These are phyloP conservation scores for Cercophora scortea DNA, from an alignment of 495 filamentous ascomycete species.

Conservation along the genomic window DNA sequence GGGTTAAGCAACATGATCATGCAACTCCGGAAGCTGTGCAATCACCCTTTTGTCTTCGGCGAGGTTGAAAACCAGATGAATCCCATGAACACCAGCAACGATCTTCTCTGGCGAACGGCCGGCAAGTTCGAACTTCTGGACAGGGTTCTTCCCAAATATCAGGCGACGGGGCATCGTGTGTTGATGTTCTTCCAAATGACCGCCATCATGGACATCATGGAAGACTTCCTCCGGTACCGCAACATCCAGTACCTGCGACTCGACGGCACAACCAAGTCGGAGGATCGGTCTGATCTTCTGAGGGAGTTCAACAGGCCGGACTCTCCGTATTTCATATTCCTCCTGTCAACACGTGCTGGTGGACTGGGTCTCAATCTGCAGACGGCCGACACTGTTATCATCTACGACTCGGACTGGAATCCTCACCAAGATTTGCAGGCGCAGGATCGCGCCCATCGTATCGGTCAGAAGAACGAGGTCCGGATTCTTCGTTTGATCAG, in stretches of 20 bases:
- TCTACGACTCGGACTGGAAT: constrained; percentile 99
- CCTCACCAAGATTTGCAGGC: constrained; percentile 98
- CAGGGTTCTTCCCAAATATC: constrained; percentile 87
- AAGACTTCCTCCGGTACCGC: constrained; percentile 85
- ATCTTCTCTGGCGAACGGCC: constrained; percentile 88
- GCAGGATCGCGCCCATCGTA: constrained; percentile 99
- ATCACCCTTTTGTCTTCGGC: constrained; percentile 97
- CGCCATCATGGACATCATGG: constrained; percentile 99
- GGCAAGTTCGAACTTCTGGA: constrained; percentile 97
- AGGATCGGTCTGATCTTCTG: constrained; percentile 88
- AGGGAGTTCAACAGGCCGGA: constrained; percentile 80
- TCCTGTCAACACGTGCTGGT: constrained; percentile 97
- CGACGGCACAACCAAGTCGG: constrained; percentile 93
- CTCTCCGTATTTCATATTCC: constrained; percentile 94
- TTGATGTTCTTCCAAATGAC: constrained; percentile 99
- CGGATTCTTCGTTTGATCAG: constrained; percentile 92
- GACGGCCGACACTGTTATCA: constrained; percentile 97
- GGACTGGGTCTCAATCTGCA: constrained; percentile 94
- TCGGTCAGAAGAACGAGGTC: constrained; percentile 99
- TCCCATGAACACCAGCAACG: constrained; percentile 75
- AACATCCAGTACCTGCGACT: constrained; percentile 80
- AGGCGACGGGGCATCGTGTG: constrained; percentile 79
- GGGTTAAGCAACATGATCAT: constrained; percentile 99
- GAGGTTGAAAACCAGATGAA: constrained; percentile 98
- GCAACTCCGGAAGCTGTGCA: constrained; percentile 97